These are phyloP conservation scores for Paracoccidioides brasiliensis DNA, from an alignment of 2,329 filamentous ascomycete species.

Conservation along the genomic window DNA sequence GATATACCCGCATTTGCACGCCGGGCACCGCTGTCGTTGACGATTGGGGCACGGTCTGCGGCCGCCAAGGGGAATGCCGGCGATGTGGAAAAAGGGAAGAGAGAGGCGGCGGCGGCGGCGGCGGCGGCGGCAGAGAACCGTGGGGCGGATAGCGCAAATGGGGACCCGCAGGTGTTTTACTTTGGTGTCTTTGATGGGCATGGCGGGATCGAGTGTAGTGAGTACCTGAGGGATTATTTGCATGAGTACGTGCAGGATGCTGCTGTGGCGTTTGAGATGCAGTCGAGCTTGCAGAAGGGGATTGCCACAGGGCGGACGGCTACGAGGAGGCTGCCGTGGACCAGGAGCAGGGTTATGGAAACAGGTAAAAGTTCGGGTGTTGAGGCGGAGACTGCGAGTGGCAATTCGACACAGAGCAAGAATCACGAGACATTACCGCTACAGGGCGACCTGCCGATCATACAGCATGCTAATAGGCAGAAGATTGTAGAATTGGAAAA, in stretches of 20 bases:
- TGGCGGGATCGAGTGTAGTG: conserved; percentile 76
- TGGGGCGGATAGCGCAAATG: conserved; percentile 60
- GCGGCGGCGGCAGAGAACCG: conserved; percentile 39
- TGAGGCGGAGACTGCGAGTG: conserved; percentile 3
- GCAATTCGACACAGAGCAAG: background rate
- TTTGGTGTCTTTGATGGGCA: conserved; percentile 96
- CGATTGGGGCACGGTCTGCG: conserved; percentile 20
- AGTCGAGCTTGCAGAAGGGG: conserved; percentile 53
- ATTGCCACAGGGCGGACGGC: background rate
- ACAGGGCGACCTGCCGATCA: conserved; percentile 32
- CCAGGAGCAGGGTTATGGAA: background rate
- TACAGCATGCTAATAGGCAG: conserved; percentile 41
- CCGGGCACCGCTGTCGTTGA: conserved; percentile 55
- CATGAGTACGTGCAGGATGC: conserved; percentile 82
- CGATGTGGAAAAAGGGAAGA: background rate
- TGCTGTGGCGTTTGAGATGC: conserved; percentile 60
- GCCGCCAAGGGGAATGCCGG: conserved; percentile 5
- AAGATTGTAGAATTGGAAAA: conserved; percentile 58
- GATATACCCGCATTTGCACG: conserved; percentile 87
- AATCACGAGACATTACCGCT: conserved; percentile 2
- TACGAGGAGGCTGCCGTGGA: background rate
- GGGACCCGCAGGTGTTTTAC: conserved; percentile 94
- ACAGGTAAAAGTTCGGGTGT: conserved; percentile 1
- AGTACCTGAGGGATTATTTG: conserved; percentile 69
- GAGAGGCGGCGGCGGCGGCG: conserved; percentile 1